Base-by-base conservation (phyloP, 2,329 filamentous ascomycete species). In the Aspergillus alliaceus region DNA sequence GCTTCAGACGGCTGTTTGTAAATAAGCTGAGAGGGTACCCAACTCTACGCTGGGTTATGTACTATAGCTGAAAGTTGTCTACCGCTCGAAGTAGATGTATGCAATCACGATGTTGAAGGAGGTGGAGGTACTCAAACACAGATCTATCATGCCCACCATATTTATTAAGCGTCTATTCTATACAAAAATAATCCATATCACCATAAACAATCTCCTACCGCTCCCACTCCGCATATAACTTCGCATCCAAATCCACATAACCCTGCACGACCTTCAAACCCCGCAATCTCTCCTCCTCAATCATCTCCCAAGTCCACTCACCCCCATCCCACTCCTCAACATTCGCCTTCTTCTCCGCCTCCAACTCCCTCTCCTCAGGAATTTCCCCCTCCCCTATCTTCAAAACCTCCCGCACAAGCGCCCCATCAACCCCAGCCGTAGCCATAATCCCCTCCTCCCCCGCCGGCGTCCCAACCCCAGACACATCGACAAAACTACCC, bases 231-330 rank as follows among this genome's bases (percentile, higher is more conserved):
- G 79, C 79, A 65, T 82, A 77, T 60, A 85, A 69, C 53, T 59
- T 70, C 27, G 72, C 76, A 65, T 86, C 84, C 63, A 87, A 66
- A 12, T 71, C 75, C 25, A 80, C 76, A 69, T 85, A 87, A 39
- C 82, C 78, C 64, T 80, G 75, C 4, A 85, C 83, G 29, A 85
- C 73, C 57, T 77, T 73, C 65, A 87, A 60, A 0, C 85, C 86
- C 40, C 82, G 74, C 50, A 79, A 57, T 32, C 85, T 75, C 69
- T 87, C 83, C 57, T 77, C 73, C 63, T 88, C 84, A 58, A 88
- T 83, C 20, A 78, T 75, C 54, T 85, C 80, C 84, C 84, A 88
- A 3, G 79, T 80, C 84, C 84, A 87, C 29, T 79, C 77, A 3
- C 77, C 75, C 6, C 64, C 63, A 22, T 68, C 66, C 61, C 69